Evolutionary conservation across 441 rosid genomes (phyloP), one percentile per base, ranked within the genome.

Genomic region (Gossypium schwendimanii): DNA sequence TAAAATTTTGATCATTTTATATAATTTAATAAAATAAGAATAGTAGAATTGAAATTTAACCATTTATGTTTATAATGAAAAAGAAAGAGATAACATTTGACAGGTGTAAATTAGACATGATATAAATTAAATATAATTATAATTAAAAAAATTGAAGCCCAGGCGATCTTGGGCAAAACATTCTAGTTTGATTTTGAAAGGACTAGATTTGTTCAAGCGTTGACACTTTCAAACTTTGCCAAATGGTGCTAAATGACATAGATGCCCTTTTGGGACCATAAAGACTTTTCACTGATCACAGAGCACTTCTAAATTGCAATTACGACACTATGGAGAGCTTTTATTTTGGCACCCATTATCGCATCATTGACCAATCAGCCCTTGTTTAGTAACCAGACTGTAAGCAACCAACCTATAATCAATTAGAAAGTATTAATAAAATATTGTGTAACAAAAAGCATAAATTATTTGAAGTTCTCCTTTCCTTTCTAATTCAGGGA

Each of bases 371-470:
- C 79, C 61, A 71, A 57, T 11, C 58, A 33, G 24, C 6, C 52
- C 33, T 20, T 28, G 61, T 68, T 64, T 57, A 39, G 60, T 64
- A 70, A 76, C 72, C 72, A 71, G 64, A 74, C 28, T 71, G 58
- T 23, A 71, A 64, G 67, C 53, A 58, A 57, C 75, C 74, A 60
- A 52, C 72, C n/a, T 47, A 7, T 47, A 23, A 63, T 36, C 65
- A 63, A 70, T 63, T 62, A 45, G 23, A 70, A 18, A 14, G 6
- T 26, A 15, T 55, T 28, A 21, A 26, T 10, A 23, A 61, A 67
- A 47, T 1, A 52, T 52, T 26, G 26, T 26, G 12, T 12, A 61
- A 31, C 45, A 14, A 28, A 28, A 12, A 2, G 45, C 45, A 49
- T 44, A 54, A 50, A 68, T 12, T 41, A 26, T 26, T 41, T 7